Conservation (phyloP, 179 eudicot genomes). For the Spinacia oleracea region DNA sequence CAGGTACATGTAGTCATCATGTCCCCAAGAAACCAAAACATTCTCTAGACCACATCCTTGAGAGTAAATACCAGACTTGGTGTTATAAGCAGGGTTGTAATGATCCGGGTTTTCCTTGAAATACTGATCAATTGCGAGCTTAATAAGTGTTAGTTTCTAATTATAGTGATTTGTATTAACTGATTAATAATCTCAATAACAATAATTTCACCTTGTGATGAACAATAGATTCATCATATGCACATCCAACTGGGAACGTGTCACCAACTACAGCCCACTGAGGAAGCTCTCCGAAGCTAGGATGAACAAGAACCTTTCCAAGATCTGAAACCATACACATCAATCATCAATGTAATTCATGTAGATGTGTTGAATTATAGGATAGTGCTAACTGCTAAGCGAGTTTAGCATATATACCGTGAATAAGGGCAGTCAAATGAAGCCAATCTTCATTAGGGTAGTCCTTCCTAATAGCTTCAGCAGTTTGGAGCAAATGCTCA, state of each 20-base stretch:
- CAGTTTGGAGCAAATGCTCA: constrained; percentile 85
- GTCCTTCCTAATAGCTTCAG: constrained; percentile 85
- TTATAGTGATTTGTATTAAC: neutral
- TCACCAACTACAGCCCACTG: constrained; percentile 99
- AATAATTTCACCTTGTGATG: constrained; percentile 78
- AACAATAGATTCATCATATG: constrained; percentile 70
- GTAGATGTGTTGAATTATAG: no score
- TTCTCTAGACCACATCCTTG: constrained; percentile 49
- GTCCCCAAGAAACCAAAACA: constrained; percentile 53
- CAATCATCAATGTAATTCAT: no score
- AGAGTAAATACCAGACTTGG: constrained; percentile 42
- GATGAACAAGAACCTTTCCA: constrained; percentile 85
- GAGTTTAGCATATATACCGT: no score
- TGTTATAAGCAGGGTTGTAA: constrained; percentile 36
- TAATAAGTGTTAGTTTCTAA: neutral
- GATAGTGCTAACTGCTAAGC: neutral
- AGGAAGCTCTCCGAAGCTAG: constrained; percentile 82
- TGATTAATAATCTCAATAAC: neutral
- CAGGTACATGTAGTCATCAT: constrained; percentile 62
- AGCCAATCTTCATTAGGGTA: constrained; percentile 92
- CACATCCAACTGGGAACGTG: constrained; percentile 88
- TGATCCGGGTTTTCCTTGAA: constrained; percentile 48
- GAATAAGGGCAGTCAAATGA: constrained; percentile 86
- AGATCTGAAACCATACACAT: constrained; percentile 47
- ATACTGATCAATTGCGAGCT: constrained; percentile 27